These are phyloP conservation scores for Zymoseptoria ardabiliae DNA, from an alignment of 2,329 filamentous ascomycete genomes.

Conservation along the genomic window DNA sequence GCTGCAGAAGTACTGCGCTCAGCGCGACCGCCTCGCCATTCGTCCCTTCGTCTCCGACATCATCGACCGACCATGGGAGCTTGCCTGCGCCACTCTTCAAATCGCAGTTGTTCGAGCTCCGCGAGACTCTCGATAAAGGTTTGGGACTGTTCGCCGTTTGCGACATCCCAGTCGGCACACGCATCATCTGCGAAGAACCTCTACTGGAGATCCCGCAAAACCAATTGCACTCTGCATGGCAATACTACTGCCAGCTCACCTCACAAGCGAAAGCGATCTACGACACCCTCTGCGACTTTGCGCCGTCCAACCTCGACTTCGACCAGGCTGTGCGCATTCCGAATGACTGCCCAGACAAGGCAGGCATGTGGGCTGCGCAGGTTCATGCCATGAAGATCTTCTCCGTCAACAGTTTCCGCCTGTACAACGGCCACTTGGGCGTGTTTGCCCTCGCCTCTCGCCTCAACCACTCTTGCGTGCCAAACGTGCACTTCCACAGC, in stretches of 20 bases:
- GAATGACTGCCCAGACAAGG: conserved; percentile 1
- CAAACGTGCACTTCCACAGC: conserved; percentile 15
- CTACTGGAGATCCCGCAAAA: conserved; percentile 15
- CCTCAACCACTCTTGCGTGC: conserved; percentile 22
- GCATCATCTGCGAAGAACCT: conserved; percentile 21
- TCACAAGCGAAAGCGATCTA: conserved; percentile 12
- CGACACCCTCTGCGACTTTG: conserved; percentile 15
- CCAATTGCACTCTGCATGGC: conserved; percentile 10
- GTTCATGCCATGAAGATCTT: conserved; percentile 22
- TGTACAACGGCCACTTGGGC: conserved; percentile 8
- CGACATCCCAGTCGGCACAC: conserved; percentile 18
- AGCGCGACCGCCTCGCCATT: background rate
- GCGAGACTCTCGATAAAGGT: conserved; percentile 16
- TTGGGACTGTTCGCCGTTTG: conserved; percentile 20
- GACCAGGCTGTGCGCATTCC: conserved; percentile 14
- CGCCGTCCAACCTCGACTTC: conserved; percentile 11
- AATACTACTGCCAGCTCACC: conserved; percentile 15
- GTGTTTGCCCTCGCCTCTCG: conserved; percentile 14
- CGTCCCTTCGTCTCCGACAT: background rate
- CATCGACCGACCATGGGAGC: background rate
- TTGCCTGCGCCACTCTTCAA: background rate
- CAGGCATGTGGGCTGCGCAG: conserved; percentile 6
- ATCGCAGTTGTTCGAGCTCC: conserved; percentile 10
- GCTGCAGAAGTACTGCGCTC: background rate
- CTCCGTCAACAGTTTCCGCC: conserved; percentile 20